Conservation (phyloP, 257 asterid genomes). For the Solanum tarijense region DNA sequence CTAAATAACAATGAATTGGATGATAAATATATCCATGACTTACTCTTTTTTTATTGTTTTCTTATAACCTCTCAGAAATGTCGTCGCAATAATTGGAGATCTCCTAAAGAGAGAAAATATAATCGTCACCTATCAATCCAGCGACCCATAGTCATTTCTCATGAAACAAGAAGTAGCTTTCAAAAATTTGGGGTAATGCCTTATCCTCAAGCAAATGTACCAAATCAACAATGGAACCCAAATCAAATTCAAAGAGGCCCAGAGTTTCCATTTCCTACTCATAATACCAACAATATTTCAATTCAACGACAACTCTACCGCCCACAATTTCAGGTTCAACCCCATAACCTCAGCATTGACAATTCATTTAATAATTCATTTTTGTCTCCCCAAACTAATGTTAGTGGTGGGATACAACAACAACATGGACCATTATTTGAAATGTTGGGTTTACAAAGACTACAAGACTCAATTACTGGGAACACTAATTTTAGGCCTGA, state of each 20-base stretch:
- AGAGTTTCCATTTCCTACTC: not conserved
- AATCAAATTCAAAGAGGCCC: not conserved
- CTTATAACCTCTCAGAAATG: slow-evolving; percentile 13
- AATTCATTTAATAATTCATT: not conserved
- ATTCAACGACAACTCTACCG: not conserved
- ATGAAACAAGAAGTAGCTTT: not conserved
- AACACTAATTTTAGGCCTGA: not conserved
- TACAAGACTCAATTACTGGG: not conserved
- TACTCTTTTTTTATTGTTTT: not conserved
- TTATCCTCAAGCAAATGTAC: not conserved
- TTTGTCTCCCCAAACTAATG: not conserved
- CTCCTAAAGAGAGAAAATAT: slow-evolving; percentile 1
- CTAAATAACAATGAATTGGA: not conserved
- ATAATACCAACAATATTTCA: not conserved
- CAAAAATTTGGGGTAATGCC: slow-evolving; percentile 16
- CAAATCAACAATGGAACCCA: not conserved
- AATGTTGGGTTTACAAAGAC: not conserved
- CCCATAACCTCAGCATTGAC: not conserved
- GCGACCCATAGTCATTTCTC: too few species aligned
- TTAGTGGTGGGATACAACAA: not conserved
- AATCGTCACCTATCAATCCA: too few species aligned
- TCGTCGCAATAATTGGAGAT: slow-evolving; percentile 17
- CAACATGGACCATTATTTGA: not conserved
- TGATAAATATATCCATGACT: not conserved
- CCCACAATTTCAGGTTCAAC: not conserved